phyloP scores from a whole-genome alignment of 495 filamentous ascomycete genomes.

The Talaromyces liani region DNA sequence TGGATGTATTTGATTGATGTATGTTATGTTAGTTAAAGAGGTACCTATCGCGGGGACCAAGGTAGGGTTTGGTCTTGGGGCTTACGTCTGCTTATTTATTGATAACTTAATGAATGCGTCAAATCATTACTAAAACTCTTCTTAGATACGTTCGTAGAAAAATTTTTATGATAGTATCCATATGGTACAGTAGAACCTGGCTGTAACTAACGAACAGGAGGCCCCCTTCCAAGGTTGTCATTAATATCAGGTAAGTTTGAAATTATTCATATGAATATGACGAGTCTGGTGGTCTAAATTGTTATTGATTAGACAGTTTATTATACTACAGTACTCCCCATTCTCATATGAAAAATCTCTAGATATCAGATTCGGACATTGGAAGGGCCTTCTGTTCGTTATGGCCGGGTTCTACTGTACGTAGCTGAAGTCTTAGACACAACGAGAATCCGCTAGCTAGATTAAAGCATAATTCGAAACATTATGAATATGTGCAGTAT shows the following conservation, averaged over 20 bases:
- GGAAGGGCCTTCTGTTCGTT: too few species aligned
- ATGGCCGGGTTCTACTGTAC: background rate
- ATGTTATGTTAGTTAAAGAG: background rate
- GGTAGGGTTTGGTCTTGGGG: background rate
- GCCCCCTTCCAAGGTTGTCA: too few species aligned
- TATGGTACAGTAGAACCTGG: background rate
- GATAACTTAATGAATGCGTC: background rate
- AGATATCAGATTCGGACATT: too few species aligned
- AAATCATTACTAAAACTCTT: background rate
- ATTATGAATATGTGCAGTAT: background rate
- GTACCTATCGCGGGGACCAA: background rate
- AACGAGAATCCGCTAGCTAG: too few species aligned
- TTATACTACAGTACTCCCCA: too few species aligned
- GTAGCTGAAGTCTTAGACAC: background rate
- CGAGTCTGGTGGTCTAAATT: too few species aligned
- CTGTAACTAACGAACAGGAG: too few species aligned
- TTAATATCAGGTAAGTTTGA: too few species aligned
- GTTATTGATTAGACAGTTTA: too few species aligned
- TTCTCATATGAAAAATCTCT: too few species aligned
- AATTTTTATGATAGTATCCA: background rate
- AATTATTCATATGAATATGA: too few species aligned
- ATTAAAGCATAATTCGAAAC: background rate
- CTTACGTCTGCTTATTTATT: background rate
- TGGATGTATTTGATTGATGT: background rate
- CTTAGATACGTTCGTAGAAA: background rate